Evolutionary conservation across 2,329 filamentous ascomycete species (phyloP).

Genomic region (Microdochium trichocladiopsis): DNA sequence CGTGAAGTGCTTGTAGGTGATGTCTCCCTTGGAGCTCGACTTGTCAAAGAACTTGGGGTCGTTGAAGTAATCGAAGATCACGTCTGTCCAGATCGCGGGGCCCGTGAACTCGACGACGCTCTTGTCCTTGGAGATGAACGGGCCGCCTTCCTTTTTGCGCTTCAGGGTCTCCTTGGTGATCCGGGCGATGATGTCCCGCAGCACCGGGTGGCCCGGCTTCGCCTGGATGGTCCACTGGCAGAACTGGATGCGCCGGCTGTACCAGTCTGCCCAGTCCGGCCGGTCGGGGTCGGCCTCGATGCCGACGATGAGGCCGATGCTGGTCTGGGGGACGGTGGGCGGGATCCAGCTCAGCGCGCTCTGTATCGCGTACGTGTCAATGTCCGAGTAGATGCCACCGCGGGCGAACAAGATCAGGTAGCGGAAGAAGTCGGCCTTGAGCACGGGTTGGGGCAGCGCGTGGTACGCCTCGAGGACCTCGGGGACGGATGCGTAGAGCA

Average conservation of each 20-base stretch:
- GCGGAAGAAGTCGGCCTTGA: constrained; percentile 75
- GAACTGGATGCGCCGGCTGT: constrained; percentile 92
- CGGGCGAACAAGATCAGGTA: constrained; percentile 61
- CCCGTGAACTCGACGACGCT: constrained; percentile 91
- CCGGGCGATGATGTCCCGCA: constrained; percentile 78
- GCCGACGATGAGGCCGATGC: constrained; percentile 81
- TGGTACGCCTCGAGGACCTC: constrained; percentile 73
- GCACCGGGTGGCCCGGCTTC: constrained; percentile 87
- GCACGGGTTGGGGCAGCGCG: constrained; percentile 63
- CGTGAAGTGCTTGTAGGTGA: constrained; percentile 85
- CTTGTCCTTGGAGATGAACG: constrained; percentile 49
- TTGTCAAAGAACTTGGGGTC: constrained; percentile 84
- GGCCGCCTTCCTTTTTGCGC: constrained; percentile 53
- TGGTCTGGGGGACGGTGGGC: constrained; percentile 63
- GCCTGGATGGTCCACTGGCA: constrained; percentile 98
- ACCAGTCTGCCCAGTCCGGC: constrained; percentile 90
- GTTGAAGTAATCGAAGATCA: constrained; percentile 89
- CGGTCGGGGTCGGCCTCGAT: constrained; percentile 96
- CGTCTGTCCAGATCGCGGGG: constrained; percentile 90
- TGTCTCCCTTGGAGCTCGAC: constrained; percentile 59
- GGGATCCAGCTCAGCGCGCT: constrained; percentile 87
- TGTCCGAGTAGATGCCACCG: constrained; percentile 73
- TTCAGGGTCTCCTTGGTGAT: constrained; percentile 78
- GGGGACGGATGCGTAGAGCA: constrained; percentile 79
- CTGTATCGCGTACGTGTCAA: constrained; percentile 82